Evolutionary conservation across 306 rosid genomes (phyloP).

Genomic region (Cajanus cajan): DNA sequence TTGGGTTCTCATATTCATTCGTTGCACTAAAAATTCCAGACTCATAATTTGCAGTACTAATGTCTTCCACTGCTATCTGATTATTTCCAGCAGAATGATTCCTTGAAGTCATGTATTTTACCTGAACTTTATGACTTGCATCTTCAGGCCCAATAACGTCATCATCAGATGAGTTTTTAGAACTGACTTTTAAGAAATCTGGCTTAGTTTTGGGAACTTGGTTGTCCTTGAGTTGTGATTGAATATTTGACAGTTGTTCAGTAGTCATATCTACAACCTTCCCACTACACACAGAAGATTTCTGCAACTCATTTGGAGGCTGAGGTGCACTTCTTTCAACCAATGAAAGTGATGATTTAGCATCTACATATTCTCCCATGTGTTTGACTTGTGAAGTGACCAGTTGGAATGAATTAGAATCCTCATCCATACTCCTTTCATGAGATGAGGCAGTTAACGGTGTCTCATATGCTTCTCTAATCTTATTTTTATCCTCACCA

Average conservation of each 20-base stretch:
- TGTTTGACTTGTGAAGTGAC: conserved; percentile 25
- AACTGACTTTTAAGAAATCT: conserved; percentile 36
- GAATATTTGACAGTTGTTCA: conserved; percentile 33
- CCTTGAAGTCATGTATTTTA: conserved; percentile 30
- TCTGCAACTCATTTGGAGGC: conserved; percentile 1
- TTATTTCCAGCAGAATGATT: conserved; percentile 35
- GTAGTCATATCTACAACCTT: conserved; percentile 31
- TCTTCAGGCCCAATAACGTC: conserved; percentile 32
- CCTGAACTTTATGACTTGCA: conserved; percentile 30
- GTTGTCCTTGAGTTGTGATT: conserved; percentile 11
- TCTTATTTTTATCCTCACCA: conserved; percentile 26
- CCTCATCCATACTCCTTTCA: conserved; percentile 22
- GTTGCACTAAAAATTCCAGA: conserved; percentile 34
- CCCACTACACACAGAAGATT: conserved; percentile 11
- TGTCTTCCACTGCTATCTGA: conserved; percentile 2
- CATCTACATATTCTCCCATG: conserved; percentile 20
- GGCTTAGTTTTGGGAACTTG: conserved; percentile 29
- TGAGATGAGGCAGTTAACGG: conserved; percentile 15
- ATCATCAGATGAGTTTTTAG: conserved; percentile 38
- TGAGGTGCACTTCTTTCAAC: conserved; percentile 6
- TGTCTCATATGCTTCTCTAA: conserved; percentile 20
- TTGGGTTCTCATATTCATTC: conserved; percentile 30
- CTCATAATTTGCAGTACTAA: not conserved
- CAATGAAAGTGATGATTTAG: conserved; percentile 25
- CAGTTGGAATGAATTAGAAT: conserved; percentile 31